phyloP scores from a whole-genome alignment of 805 yeast genomes.

The Candida caryicola region DNA sequence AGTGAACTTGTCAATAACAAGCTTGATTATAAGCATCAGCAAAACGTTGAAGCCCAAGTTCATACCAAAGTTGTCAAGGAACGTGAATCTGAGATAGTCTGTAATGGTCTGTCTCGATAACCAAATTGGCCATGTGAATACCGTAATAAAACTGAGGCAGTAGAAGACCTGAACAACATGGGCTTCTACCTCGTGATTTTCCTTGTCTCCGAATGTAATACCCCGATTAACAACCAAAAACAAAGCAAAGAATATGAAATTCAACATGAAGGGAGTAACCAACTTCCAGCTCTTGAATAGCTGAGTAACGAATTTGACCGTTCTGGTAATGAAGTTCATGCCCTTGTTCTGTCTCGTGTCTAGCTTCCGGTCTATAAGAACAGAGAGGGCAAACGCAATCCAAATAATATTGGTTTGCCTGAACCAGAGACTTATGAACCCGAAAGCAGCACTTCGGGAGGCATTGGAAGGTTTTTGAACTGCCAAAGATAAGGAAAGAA shows the following conservation, averaged over 20 bases:
- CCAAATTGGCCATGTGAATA: conserved; percentile 79
- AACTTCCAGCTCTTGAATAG: conserved; percentile 17
- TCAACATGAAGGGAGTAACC: conserved; percentile 50
- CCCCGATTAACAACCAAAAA: conserved; percentile 75
- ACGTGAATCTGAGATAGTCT: conserved; percentile 35
- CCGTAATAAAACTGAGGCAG: conserved; percentile 58
- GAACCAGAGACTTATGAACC: conserved; percentile 64
- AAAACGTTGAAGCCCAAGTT: conserved; percentile 16
- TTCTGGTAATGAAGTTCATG: conserved; percentile 12
- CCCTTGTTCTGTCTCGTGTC: conserved; percentile 21
- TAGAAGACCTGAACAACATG: conserved; percentile 84
- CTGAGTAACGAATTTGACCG: conserved; percentile 13
- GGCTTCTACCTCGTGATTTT: conserved; percentile 68
- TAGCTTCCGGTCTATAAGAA: conserved; percentile 50
- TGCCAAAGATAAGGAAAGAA: conserved; percentile 52
- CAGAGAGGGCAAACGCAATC: conserved; percentile 60
- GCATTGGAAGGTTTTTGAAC: conserved; percentile 22
- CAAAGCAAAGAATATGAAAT: conserved; percentile 49
- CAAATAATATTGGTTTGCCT: conserved; percentile 93
- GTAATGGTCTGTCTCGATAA: conserved; percentile 40
- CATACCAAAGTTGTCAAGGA: conserved; percentile 19
- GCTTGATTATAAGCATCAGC: conserved; percentile 31
- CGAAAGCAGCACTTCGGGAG: conserved; percentile 49
- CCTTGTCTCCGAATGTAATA: conserved; percentile 87
- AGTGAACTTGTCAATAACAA: conserved; percentile 58